Evolutionary conservation across 768 basidiomycete species (phyloP).

Genomic region (Saitozyma podzolica): DNA sequence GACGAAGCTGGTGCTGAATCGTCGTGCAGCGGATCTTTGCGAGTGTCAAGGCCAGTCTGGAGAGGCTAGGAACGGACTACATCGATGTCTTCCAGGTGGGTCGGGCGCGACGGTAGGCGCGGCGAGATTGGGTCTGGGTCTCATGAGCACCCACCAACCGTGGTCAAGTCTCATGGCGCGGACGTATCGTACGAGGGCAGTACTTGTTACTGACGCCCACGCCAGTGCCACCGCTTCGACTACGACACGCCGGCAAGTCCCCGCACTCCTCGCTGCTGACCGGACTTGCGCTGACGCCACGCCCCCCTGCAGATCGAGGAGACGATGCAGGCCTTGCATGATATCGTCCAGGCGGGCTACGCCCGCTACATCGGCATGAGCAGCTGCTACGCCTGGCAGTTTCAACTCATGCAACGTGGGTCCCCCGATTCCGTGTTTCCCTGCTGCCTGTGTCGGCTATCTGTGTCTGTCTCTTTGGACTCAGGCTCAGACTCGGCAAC

Average conservation of each 20-base stretch:
- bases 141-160: too few relatives aligned
- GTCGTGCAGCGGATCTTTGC: conserved; percentile 65
- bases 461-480: too few relatives aligned
- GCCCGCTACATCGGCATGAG: conserved; percentile 57
- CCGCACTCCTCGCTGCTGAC: conserved; percentile 25
- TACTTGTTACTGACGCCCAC: not conserved
- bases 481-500: too few relatives aligned
- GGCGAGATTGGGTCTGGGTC: too few relatives aligned
- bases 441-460: not conserved
- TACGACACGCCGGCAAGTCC: conserved; percentile 55
- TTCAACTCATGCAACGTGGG: conserved; percentile 48
- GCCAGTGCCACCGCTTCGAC: conserved; percentile 62
- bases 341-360: conserved; percentile 66
- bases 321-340: conserved; percentile 68
- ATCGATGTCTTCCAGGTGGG: conserved; percentile 67
- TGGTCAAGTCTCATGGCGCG: too few relatives aligned
- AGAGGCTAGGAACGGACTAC: conserved; percentile 72
- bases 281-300: conserved; percentile 2
- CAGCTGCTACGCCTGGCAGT: conserved; percentile 53
- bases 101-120: too few relatives aligned
- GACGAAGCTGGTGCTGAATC: not conserved
- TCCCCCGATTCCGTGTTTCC: not conserved
- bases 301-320: conserved; percentile 56
- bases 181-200: too few relatives aligned
- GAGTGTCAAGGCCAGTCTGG: conserved; percentile 58